Percentiles rank a stretch among this genome's conserved stretches.
These are phyloP conservation scores for Hippophae gyantsensis DNA, from an alignment of 306 rosid species.

Conservation along the genomic window DNA sequence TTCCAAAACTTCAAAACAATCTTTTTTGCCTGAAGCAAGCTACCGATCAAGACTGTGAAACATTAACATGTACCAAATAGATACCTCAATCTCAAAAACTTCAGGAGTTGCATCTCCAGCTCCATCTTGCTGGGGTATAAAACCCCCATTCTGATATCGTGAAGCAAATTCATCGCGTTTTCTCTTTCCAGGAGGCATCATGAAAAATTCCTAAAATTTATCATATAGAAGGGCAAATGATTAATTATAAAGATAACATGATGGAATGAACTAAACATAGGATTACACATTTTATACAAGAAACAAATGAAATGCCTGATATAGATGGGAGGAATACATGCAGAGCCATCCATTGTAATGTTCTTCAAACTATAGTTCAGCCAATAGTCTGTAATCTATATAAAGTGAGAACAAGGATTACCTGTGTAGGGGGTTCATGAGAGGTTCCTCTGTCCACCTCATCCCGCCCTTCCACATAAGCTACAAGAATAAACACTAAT, in stretches of 20 bases:
- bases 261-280: slow-evolving; percentile 3
- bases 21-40: not conserved
- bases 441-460: slow-evolving; percentile 79
- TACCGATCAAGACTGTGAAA: not conserved
- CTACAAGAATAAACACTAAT: slow-evolving; percentile 34
- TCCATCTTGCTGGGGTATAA: slow-evolving; percentile 98
- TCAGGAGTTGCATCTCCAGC: slow-evolving; percentile 60
- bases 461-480: slow-evolving; percentile 96
- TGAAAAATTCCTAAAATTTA: slow-evolving; percentile 69
- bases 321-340: slow-evolving; percentile 12
- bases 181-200: slow-evolving; percentile 57
- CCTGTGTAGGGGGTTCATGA: slow-evolving; percentile 71
- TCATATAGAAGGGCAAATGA: slow-evolving; percentile 19
- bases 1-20: no score
- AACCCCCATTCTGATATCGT: slow-evolving; percentile 63
- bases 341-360: slow-evolving; percentile 14
- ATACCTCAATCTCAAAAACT: slow-evolving; percentile 76
- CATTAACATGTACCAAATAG: not conserved
- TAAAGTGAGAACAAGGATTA: slow-evolving; percentile 23
- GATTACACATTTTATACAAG: slow-evolving; percentile 16
- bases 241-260: not conserved
- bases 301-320: not conserved
- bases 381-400: slow-evolving; percentile 13
- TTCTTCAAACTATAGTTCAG: slow-evolving; percentile 23
- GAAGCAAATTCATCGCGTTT: slow-evolving; percentile 84